phyloP scores from a whole-genome alignment of 2,329 filamentous ascomycete genomes.

The Kalaharituber pfeilii region DNA sequence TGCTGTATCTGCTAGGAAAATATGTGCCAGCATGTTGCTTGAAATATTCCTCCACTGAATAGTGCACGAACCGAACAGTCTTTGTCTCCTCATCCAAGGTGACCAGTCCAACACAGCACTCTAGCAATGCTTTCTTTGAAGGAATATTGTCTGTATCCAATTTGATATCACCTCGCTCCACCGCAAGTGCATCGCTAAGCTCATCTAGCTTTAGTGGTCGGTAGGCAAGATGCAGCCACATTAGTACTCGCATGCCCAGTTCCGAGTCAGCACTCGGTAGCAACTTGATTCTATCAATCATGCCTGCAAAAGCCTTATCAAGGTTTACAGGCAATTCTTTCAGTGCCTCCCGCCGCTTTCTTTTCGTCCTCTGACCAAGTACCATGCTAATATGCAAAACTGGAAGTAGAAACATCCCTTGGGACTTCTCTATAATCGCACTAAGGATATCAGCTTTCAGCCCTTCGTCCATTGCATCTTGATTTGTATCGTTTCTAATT shows the following conservation, averaged over 20 bases:
- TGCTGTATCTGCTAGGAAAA: background rate
- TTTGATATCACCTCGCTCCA: background rate
- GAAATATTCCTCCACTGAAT: slow-evolving; percentile 11
- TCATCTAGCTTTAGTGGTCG: background rate
- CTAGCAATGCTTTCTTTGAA: slow-evolving; percentile 1
- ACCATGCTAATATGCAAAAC: background rate
- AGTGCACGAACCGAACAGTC: slow-evolving; percentile 11
- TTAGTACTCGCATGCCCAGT: background rate
- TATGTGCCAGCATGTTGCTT: background rate
- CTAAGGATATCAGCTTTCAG: background rate
- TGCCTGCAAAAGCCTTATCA: background rate
- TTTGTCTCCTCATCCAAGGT: slow-evolving; percentile 10
- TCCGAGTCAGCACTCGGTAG: background rate
- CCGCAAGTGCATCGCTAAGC: background rate
- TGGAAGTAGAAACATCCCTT: background rate
- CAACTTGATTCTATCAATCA: background rate
- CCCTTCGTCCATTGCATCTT: background rate
- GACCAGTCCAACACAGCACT: slow-evolving; percentile 12
- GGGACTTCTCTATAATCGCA: background rate
- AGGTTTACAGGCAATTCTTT: background rate
- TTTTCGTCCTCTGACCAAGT: background rate
- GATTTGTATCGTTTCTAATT: background rate
- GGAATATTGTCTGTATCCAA: background rate
- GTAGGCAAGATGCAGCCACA: background rate
- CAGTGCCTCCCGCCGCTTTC: background rate